Conservation (phyloP, 2,329 filamentous ascomycete species). For the Venturia carpophila region DNA sequence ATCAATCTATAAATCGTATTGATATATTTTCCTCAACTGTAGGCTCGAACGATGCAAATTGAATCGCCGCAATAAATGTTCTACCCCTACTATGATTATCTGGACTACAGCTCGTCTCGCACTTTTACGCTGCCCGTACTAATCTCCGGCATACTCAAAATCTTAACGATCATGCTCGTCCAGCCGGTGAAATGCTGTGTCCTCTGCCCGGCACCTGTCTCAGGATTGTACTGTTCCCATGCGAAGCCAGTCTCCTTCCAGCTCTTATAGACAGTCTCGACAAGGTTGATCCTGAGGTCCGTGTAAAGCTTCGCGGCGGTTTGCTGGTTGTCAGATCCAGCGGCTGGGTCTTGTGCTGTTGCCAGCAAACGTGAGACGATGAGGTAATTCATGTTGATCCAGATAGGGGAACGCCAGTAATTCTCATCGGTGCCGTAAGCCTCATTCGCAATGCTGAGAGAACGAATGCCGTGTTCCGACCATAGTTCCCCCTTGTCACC, state of each 20-base stretch:
- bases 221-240: conserved; percentile 94
- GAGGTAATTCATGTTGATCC: conserved; percentile 95
- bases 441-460: conserved; percentile 69
- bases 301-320: conserved; percentile 66
- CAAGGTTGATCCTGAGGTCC: conserved; percentile 68
- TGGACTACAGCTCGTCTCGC: not conserved
- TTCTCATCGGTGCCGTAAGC: conserved; percentile 84
- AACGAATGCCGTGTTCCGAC: conserved; percentile 77
- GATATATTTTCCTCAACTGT: not conserved
- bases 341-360: conserved; percentile 31
- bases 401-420: conserved; percentile 91
- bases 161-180: conserved; percentile 89
- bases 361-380: conserved; percentile 63
- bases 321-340: conserved; percentile 55
- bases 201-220: conserved; percentile 78
- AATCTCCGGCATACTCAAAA: conserved; percentile 80
- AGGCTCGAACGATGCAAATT: not conserved
- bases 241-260: conserved; percentile 91
- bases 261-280: conserved; percentile 74
- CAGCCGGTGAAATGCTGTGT: conserved; percentile 95
- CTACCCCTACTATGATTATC: not conserved
- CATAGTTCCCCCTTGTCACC: conserved; percentile 74
- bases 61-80: not conserved
- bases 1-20: not conserved
- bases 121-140: not conserved